These are phyloP conservation scores for Kurtzmaniella cleridarum DNA, from an alignment of 805 yeast species.

Conservation along the genomic window DNA sequence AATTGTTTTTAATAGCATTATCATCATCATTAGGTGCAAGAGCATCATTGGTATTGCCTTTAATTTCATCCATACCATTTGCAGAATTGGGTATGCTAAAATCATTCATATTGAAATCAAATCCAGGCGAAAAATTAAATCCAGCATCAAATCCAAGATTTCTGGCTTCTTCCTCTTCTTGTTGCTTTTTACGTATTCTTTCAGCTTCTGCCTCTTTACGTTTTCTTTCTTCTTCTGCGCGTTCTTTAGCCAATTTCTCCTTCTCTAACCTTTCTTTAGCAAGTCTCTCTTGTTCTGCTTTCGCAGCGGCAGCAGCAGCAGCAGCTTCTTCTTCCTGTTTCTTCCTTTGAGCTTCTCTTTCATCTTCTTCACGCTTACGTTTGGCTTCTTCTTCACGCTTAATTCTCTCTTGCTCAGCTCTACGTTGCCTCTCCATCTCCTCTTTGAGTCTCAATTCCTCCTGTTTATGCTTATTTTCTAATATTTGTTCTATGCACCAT, in stretches of 20 bases:
- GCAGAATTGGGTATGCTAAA: slow-evolving; percentile 4
- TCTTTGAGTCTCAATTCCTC: slow-evolving; percentile 35
- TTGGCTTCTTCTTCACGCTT: slow-evolving; percentile 17
- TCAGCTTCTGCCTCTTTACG: slow-evolving; percentile 7
- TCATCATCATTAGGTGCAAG: not conserved
- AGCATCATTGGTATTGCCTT: not conserved
- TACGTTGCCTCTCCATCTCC: slow-evolving; percentile 27
- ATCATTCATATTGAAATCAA: slow-evolving; percentile 24
- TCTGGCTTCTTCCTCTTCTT: slow-evolving; percentile 10
- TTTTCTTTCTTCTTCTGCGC: slow-evolving; percentile 9
- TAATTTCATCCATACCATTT: not conserved
- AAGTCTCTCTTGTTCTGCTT: slow-evolving; percentile 14
- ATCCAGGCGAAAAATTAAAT: slow-evolving; percentile 15
- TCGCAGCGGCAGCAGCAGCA: slow-evolving; percentile 11
- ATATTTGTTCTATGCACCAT: slow-evolving; percentile 40
- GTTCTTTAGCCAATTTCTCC: slow-evolving; percentile 5
- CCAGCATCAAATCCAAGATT: slow-evolving; percentile 1
- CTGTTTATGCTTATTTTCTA: slow-evolving; percentile 37
- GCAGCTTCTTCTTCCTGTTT: slow-evolving; percentile 14
- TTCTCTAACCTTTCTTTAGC: slow-evolving; percentile 12
- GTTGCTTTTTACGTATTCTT: slow-evolving; percentile 4
- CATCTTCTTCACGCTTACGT: slow-evolving; percentile 11
- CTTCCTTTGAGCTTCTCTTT: slow-evolving; percentile 15
- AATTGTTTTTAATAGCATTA: slow-evolving; percentile 9
- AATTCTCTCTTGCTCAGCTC: slow-evolving; percentile 23